Percentiles rank a stretch among this genome's conserved stretches.
These are phyloP conservation scores for Cicer chorassanicum DNA, from an alignment of 306 rosid genomes.

Conservation along the genomic window DNA sequence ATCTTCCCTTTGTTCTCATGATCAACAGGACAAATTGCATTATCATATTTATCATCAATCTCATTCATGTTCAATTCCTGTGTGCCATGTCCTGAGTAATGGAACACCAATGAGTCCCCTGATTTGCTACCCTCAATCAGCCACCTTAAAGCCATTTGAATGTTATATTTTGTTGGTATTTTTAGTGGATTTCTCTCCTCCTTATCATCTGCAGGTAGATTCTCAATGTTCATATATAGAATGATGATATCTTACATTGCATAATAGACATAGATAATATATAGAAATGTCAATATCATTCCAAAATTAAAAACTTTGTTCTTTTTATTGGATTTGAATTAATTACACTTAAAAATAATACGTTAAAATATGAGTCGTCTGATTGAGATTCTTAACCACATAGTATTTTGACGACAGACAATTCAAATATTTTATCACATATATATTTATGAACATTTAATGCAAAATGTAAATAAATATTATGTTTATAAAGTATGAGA, in stretches of 20 bases:
- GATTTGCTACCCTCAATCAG: constrained; percentile 57
- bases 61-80: constrained; percentile 51
- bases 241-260: background rate
- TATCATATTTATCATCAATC: constrained; percentile 56
- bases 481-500: constrained; percentile 35
- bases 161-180: constrained; percentile 64
- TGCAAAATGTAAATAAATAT: background rate
- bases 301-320: background rate
- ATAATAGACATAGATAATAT: background rate
- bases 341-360: background rate
- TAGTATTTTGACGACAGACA: background rate
- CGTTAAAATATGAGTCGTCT: background rate
- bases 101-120: constrained; percentile 68
- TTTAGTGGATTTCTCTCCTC: constrained; percentile 51
- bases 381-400: background rate
- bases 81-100: constrained; percentile 71
- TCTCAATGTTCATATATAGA: background rate
- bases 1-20: constrained; percentile 57
- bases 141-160: constrained; percentile 62
- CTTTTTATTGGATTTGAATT: background rate
- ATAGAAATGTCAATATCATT: background rate
- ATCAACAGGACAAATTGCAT: constrained; percentile 68
- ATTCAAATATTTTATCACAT: background rate
- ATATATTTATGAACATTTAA: background rate
- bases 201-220: constrained; percentile 46